A percentile compares a stretch with the other conserved stretches of the same genome.
Evolutionary conservation across 306 rosid species (phyloP).

Genomic region (Gynostemma pentaphyllum): DNA sequence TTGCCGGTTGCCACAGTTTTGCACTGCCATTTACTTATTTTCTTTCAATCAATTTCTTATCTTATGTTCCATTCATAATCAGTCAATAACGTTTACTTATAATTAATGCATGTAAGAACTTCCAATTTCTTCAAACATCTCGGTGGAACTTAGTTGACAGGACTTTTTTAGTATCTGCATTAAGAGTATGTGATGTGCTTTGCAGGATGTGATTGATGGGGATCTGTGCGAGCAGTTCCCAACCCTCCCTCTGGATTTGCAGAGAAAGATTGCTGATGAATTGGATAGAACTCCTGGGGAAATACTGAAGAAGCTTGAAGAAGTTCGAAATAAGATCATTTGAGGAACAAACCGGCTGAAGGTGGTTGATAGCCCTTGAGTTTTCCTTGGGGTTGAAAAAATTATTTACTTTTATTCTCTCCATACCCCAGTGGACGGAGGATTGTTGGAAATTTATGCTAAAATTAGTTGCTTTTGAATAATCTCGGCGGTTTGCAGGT

Average conservation of each 20-base stretch:
- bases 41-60: background rate
- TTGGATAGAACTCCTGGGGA: slow-evolving; percentile 93
- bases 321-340: slow-evolving; percentile 83
- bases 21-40: background rate
- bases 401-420: no score
- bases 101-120: background rate
- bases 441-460: background rate
- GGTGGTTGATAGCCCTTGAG: background rate
- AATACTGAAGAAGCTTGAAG: slow-evolving; percentile 87
- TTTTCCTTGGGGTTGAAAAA: background rate
- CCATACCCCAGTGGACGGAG: background rate
- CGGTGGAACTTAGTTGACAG: no score
- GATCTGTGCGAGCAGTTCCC: slow-evolving; percentile 98
- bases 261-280: slow-evolving; percentile 94
- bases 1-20: no score
- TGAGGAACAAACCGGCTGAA: slow-evolving; percentile 22
- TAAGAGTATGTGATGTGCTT: background rate
- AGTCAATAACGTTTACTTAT: background rate
- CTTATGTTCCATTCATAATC: background rate
- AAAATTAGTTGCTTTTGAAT: background rate
- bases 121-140: background rate
- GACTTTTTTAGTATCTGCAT: no score
- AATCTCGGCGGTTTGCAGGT: background rate
- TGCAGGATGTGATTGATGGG: slow-evolving; percentile 96
- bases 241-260: slow-evolving; percentile 85